Conservation (phyloP, 176 grass and related monocot species). For the Zizania latifolia region DNA sequence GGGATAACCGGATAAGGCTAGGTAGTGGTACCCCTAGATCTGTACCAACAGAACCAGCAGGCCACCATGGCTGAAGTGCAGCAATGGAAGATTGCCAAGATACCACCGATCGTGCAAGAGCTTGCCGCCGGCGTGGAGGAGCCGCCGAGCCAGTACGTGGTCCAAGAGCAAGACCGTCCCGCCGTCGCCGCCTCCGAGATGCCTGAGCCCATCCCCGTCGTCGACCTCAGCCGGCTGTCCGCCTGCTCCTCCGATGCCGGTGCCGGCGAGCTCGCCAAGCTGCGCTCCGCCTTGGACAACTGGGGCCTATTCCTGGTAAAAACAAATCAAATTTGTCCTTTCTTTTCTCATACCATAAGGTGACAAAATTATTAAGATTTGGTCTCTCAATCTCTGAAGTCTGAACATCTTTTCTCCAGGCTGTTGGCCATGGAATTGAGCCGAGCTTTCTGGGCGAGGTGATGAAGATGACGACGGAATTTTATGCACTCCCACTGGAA, state of each 20-base stretch:
- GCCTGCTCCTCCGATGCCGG: background rate
- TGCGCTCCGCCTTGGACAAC: slow-evolving; percentile 10
- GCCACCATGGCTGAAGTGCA: background rate
- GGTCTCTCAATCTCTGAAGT: background rate
- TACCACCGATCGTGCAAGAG: slow-evolving; percentile 17
- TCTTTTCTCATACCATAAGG: background rate
- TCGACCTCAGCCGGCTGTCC: slow-evolving; percentile 32
- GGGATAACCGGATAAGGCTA: too few species aligned
- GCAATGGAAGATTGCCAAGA: background rate
- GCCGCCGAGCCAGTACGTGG: slow-evolving; percentile 18
- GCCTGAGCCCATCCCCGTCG: slow-evolving; percentile 1
- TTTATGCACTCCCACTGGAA: slow-evolving; percentile 38
- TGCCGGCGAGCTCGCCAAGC: slow-evolving; percentile 18
- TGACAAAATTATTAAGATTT: background rate
- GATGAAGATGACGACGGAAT: slow-evolving; percentile 4
- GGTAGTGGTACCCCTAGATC: too few species aligned
- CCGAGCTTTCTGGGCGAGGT: slow-evolving; percentile 12
- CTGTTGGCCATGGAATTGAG: slow-evolving; percentile 39
- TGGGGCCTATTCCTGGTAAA: slow-evolving; percentile 54
- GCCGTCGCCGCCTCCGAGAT: background rate
- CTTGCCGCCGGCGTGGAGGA: background rate
- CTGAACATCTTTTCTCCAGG: slow-evolving; percentile 19
- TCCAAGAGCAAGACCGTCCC: background rate
- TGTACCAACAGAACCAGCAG: too few species aligned
- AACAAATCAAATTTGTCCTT: background rate